Evolutionary conservation across 2,329 filamentous ascomycete species (phyloP), one percentile per base, ranked within the genome.

Genomic region (Juglanconis oblonga): DNA sequence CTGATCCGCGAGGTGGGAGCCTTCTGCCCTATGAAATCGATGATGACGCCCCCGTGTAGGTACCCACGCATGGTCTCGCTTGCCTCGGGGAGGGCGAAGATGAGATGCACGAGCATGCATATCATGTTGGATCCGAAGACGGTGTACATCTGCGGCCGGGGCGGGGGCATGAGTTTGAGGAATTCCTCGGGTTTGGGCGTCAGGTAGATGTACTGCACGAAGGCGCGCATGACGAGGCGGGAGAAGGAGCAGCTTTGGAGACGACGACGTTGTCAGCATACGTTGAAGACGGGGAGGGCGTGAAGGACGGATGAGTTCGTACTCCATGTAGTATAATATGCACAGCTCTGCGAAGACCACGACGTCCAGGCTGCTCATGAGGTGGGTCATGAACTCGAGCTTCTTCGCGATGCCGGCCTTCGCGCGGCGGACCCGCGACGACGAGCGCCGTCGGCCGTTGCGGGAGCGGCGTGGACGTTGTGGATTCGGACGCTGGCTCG

Each of bases 301-400:
- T 31, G 53, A 44, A 42, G 29, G 47, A 50, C 14, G 29, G 33
- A 32, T 24, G 24, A 47, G 47, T n/a, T 70, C 81, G 58, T 77
- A 89, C 87, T 90, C 87, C 82, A 89, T 85, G 71, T 89, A 89
- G 70, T 90, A 90, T 66, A 89, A 67, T 48, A 82, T 79, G 67
- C 84, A 87, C 59, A 89, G 76, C 75, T 89, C 85, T 45, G 81
- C 83, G 70, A 86, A 87, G 52, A 88, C 81, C 50, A 88, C 68
- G 67, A 82, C 80, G 74, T 90, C 87, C 61, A 89, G 75, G 63
- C 80, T 84, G 67, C 78, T 77, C 66, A 87, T 81, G 62, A 89
- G 76, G 65, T 86, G 81, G 45, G 79, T 83, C 66, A 87, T 73
- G 69, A 88, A 86, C 64, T 83, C 74, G 58, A 85, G 75, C 77